phyloP scores from a whole-genome alignment of 805 yeast genomes.

The Maudiozyma pseudohumilis region DNA sequence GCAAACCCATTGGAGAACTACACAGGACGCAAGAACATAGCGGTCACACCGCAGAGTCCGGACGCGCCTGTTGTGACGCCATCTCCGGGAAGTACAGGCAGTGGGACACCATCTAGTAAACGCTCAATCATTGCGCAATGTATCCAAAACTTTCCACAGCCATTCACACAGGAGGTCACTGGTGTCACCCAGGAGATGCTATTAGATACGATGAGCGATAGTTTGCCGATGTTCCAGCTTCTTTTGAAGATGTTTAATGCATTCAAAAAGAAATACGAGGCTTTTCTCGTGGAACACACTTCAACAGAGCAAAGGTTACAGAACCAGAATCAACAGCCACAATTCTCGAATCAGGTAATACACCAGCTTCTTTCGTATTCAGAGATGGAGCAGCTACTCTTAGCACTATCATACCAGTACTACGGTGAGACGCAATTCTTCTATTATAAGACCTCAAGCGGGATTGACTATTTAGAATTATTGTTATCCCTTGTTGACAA shows the following conservation, averaged over 20 bases:
- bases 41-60: constrained; percentile 9
- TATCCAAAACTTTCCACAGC: constrained; percentile 19
- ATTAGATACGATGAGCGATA: constrained; percentile 11
- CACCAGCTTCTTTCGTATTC: constrained; percentile 11
- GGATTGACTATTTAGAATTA: constrained; percentile 21
- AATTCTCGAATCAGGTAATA: constrained; percentile 3
- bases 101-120: constrained; percentile 3
- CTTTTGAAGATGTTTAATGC: constrained; percentile 14
- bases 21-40: constrained; percentile 20
- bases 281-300: constrained; percentile 10
- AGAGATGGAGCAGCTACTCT: constrained; percentile 18
- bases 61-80: background rate
- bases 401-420: constrained; percentile 17
- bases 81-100: background rate
- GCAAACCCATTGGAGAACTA: constrained; percentile 22
- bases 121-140: constrained; percentile 6
- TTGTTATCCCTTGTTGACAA: constrained; percentile 17
- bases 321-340: background rate
- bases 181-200: constrained; percentile 11
- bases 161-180: constrained; percentile 16
- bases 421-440: constrained; percentile 19
- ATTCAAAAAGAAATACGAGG: constrained; percentile 12
- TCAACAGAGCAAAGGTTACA: background rate
- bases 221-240: constrained; percentile 16
- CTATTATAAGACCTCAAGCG: constrained; percentile 8